A percentile compares a stretch with the other conserved stretches of the same genome.
Evolutionary conservation across 441 rosid genomes (phyloP).

Genomic region (Daphne laureola): DNA sequence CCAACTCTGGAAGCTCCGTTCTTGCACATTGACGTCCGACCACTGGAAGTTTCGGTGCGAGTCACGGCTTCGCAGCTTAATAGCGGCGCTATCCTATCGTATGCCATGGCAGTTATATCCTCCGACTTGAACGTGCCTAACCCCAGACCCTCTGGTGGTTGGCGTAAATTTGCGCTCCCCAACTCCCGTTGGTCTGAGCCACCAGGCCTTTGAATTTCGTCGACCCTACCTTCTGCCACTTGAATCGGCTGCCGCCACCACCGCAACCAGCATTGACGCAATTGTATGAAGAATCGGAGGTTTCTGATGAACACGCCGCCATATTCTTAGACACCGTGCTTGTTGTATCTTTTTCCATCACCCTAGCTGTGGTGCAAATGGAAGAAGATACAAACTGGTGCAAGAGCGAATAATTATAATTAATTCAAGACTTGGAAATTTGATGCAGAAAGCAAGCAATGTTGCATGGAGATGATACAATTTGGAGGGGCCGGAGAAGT

Average conservation of each 20-base stretch:
- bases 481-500: no score
- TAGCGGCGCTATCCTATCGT: conserved; percentile 57
- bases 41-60: conserved; percentile 56
- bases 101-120: conserved; percentile 50
- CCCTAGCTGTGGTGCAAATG: neutral
- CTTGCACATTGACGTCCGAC: conserved; percentile 36
- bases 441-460: neutral
- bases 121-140: conserved; percentile 53
- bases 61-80: conserved; percentile 40
- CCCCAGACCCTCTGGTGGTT: conserved; percentile 61
- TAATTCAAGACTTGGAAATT: neutral
- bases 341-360: conserved; percentile 30
- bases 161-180: conserved; percentile 63
- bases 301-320: conserved; percentile 7
- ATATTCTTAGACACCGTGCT: conserved; percentile 24
- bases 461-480: no score
- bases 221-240: conserved; percentile 19
- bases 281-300: conserved; percentile 21
- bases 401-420: neutral
- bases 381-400: neutral
- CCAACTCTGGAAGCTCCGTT: conserved; percentile 38
- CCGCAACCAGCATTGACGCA: conserved; percentile 14
- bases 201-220: conserved; percentile 41
- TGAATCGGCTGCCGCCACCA: neutral
- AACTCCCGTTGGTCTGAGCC: conserved; percentile 45